These are phyloP conservation scores for Globisporangium irregulare DNA, from an alignment of 352 stramenopile species.

Conservation along the genomic window DNA sequence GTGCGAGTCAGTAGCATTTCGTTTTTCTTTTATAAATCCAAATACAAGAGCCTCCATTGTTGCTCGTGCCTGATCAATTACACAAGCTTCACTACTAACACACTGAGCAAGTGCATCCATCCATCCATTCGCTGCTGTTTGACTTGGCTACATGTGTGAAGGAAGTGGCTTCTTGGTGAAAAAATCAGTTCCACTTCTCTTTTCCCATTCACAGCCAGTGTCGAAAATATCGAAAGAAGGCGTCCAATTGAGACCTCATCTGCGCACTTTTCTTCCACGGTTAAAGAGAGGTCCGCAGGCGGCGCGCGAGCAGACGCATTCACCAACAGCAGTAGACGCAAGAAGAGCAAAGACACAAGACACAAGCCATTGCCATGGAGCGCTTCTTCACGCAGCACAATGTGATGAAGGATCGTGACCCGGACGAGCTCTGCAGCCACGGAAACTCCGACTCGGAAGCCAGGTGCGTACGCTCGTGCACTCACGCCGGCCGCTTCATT, in stretches of 20 bases:
- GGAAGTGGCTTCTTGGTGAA: not conserved
- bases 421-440: constrained; percentile 49
- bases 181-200: not conserved
- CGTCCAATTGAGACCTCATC: not conserved
- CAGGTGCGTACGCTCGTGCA: constrained; percentile 28
- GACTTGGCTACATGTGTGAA: not conserved
- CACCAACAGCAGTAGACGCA: constrained; percentile 2
- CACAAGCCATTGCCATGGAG: constrained; percentile 40
- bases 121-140: not conserved
- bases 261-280: not conserved
- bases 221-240: constrained; percentile 8
- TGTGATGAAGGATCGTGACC: constrained; percentile 69
- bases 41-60: constrained; percentile 7
- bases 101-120: not conserved
- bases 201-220: not conserved
- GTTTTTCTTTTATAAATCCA: constrained; percentile 15
- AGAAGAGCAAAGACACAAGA: constrained; percentile 8
- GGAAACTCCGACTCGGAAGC: constrained; percentile 71
- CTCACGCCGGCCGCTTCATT: not conserved
- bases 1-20: not conserved
- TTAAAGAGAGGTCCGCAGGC: not conserved
- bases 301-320: not conserved
- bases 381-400: constrained; percentile 79
- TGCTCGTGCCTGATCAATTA: not conserved
- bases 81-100: not conserved